Base-by-base conservation (phyloP, 2,329 filamentous ascomycete genomes). In the Ophiocordyceps sinensis region DNA sequence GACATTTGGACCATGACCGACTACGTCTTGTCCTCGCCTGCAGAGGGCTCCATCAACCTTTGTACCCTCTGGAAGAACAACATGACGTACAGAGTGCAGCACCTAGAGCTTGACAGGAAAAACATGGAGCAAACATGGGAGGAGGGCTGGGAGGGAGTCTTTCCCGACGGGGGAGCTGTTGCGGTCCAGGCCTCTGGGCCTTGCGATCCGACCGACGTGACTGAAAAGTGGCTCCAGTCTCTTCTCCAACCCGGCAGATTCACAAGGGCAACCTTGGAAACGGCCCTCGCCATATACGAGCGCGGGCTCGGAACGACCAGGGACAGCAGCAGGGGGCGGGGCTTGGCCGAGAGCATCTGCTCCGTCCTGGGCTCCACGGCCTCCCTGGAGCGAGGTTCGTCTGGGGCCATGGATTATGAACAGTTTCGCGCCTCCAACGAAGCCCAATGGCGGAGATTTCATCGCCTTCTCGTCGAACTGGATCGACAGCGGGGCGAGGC, bases 51-150 rank as follows among this genome's bases (percentile, higher is more conserved):
- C 15, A 71, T 76, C 52, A 71, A 72, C 48, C 53, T 89, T 34
- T 91, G 85, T 85, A 72, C 82, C 3, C 60, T 91, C 35, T 89
- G 84, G 83, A 86, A 87, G 63, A 87, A 87, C 56, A 87, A 88
- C 56, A 79, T 82, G 51, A 77, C 79, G 3, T 87, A 86, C 54
- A 72, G 82, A 44, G 71, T 87, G 10, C 83, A 85, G 57, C 76
- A 74, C 43, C 60, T 95, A 36, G 78, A 78, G 37, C 82, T 94
- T 47, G 71, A 82, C 49, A 67, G 81, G n/a, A 70, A 75, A 32
- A 75, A 78, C 36, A 66, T 82, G 44, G 61, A 67, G 4, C 61
- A 69, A 4, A 73, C 74, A 23, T 85, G 89, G 73, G 63, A 67
- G 30, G 68, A 71, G 13, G 69, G 71, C 12, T 96, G 91, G 88